Conservation (phyloP, 805 yeast species). For the Candida manassasensis region DNA sequence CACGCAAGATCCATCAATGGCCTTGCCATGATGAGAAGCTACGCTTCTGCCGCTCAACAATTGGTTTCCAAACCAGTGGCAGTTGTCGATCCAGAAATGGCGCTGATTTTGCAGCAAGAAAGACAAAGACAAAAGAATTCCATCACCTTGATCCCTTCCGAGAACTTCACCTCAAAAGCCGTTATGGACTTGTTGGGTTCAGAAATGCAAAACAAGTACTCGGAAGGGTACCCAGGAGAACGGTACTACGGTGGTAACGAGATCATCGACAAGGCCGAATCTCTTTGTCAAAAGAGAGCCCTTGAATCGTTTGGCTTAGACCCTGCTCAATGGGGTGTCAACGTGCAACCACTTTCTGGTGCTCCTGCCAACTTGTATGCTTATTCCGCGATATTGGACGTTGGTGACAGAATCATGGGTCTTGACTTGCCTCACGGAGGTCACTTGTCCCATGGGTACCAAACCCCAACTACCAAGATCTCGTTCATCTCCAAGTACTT, state of each 20-base stretch:
- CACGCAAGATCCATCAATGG: slow-evolving; percentile 4
- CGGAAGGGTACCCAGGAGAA: slow-evolving; percentile 98
- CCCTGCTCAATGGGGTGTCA: slow-evolving; percentile 91
- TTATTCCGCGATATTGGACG: slow-evolving; percentile 82
- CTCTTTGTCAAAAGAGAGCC: slow-evolving; percentile 88
- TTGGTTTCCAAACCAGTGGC: slow-evolving; percentile 59
- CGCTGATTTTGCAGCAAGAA: slow-evolving; percentile 70
- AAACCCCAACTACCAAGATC: slow-evolving; percentile 83
- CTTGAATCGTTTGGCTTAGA: slow-evolving; percentile 73
- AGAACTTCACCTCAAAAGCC: slow-evolving; percentile 91
- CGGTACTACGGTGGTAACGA: slow-evolving; percentile 98
- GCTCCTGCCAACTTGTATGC: slow-evolving; percentile 95
- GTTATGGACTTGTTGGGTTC: slow-evolving; percentile 94
- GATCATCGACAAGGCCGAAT: slow-evolving; percentile 86
- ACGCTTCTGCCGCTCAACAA: slow-evolving; percentile 21
- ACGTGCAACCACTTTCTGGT: slow-evolving; percentile 92
- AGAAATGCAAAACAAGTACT: slow-evolving; percentile 95
- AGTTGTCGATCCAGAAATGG: slow-evolving; percentile 82
- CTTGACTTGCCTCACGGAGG: slow-evolving; percentile 98
- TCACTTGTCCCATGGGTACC: slow-evolving; percentile 95
- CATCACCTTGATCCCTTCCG: slow-evolving; percentile 89
- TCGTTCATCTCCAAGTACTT: slow-evolving; percentile 90
- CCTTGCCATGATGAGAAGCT: not conserved
- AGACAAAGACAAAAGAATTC: slow-evolving; percentile 85
- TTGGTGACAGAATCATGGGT: slow-evolving; percentile 94